Evolutionary conservation across 139 green algal species (phyloP).

Genomic region (Asterochloris sp.): DNA sequence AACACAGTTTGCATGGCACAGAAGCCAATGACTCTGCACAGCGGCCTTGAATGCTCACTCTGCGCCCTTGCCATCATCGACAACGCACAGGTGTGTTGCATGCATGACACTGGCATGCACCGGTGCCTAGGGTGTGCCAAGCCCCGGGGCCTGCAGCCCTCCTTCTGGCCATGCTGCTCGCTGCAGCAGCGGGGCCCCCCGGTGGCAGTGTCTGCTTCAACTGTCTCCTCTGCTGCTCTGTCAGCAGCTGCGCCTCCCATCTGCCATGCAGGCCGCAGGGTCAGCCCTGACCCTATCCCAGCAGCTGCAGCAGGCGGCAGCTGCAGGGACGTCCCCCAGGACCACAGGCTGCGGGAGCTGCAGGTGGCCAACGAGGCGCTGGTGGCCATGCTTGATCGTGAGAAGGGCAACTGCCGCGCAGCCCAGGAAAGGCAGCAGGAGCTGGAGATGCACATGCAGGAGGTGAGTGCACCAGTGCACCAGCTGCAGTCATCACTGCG

Average conservation of each 20-base stretch:
- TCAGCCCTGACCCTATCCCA: neutral
- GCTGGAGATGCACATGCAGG: neutral
- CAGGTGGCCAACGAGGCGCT: slow-evolving; percentile 2
- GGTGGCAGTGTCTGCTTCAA: neutral
- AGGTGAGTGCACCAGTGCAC: slow-evolving; percentile 12
- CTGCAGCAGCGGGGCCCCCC: too few relatives aligned
- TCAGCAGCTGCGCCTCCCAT: neutral
- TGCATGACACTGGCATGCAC: too few relatives aligned
- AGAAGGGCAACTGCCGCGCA: slow-evolving; percentile 1
- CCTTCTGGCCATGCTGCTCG: neutral
- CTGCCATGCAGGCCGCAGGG: too few relatives aligned
- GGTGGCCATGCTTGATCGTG: slow-evolving; percentile 18
- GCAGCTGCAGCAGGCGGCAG: neutral
- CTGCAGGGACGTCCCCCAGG: neutral
- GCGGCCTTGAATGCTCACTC: too few relatives aligned
- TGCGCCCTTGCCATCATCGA: too few relatives aligned
- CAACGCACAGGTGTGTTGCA: too few relatives aligned
- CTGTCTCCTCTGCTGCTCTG: neutral
- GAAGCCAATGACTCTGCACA: too few relatives aligned
- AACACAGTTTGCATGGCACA: too few relatives aligned
- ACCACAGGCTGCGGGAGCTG: neutral
- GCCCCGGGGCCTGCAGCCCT: neutral
- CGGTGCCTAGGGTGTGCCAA: too few relatives aligned
- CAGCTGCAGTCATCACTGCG: neutral
- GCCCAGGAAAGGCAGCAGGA: neutral